Evolutionary conservation across 2,329 filamentous ascomycete species (phyloP).

Genomic region (Dactylellina cionopaga): DNA sequence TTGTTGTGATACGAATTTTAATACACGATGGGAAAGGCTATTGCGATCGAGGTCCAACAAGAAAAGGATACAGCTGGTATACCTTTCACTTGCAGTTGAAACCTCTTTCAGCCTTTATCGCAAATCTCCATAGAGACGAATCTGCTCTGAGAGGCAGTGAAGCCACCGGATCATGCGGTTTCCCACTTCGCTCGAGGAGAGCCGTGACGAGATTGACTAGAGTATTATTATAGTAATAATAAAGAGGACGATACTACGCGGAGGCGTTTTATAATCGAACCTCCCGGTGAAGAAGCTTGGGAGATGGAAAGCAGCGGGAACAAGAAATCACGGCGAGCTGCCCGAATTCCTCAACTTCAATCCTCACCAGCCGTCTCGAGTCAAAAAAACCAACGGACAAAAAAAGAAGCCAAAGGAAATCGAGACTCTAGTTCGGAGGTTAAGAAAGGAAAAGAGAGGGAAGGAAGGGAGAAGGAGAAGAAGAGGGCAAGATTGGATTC

Average conservation of each 20-base stretch:
- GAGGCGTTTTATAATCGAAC: background rate
- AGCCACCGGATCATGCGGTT: constrained; percentile 26
- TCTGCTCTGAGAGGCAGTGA: constrained; percentile 29
- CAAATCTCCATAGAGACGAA: constrained; percentile 52
- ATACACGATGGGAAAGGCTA: constrained; percentile 20
- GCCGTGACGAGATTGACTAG: background rate
- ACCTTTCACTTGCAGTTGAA: constrained; percentile 50
- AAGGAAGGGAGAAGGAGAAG: constrained; percentile 1
- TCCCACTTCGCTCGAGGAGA: background rate
- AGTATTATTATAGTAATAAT: background rate
- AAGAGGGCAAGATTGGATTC: constrained; percentile 3
- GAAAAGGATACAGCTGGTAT: constrained; percentile 49
- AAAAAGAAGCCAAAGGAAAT: constrained; percentile 24
- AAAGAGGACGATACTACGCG: background rate
- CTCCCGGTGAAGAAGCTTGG: no score
- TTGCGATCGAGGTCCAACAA: constrained; percentile 41
- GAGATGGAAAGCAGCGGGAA: background rate
- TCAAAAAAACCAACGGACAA: constrained; percentile 19
- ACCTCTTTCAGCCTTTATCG: constrained; percentile 53
- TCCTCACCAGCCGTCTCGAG: constrained; percentile 12
- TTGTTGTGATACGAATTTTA: no score
- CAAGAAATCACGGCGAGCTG: constrained; percentile 2
- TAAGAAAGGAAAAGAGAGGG: constrained; percentile 9
- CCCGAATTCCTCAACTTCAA: constrained; percentile 5
- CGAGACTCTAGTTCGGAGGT: constrained; percentile 25